A percentile compares a stretch with the other conserved stretches of the same genome.
phyloP scores from a whole-genome alignment of 768 basidiomycete genomes.

The Suillus subluteus region DNA sequence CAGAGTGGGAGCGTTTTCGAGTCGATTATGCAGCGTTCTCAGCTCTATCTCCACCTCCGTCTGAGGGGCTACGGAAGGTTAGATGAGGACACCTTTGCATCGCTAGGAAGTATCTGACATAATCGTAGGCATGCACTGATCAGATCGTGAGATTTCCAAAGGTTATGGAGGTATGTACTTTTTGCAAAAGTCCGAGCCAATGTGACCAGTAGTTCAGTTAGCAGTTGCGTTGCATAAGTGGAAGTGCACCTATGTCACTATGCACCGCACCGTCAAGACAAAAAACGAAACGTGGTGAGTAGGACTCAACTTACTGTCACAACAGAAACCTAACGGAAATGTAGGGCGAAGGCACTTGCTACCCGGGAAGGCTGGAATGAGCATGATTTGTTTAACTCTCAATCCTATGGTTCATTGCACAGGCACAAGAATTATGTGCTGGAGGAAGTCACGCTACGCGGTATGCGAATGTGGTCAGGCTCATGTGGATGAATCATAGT shows the following conservation, averaged over 20 bases:
- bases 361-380: constrained; percentile 45
- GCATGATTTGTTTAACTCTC: constrained; percentile 44
- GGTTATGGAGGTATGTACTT: constrained; percentile 16
- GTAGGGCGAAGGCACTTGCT: constrained; percentile 42
- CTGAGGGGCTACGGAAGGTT: background rate
- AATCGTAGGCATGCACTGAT: constrained; percentile 11
- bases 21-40: constrained; percentile 11
- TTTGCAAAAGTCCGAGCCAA: background rate
- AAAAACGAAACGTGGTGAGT: constrained; percentile 24
- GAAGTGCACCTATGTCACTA: constrained; percentile 26
- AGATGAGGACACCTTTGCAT: background rate
- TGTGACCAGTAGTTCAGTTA: constrained; percentile 19
- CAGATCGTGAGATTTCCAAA: constrained; percentile 13
- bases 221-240: constrained; percentile 30
- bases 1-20: constrained; percentile 19
- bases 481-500: background rate
- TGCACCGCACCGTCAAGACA: constrained; percentile 9
- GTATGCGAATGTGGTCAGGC: constrained; percentile 31
- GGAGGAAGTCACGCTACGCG: constrained; percentile 41
- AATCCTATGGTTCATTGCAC: constrained; percentile 43
- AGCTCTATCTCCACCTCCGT: background rate
- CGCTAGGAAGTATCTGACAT: background rate
- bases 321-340: constrained; percentile 19
- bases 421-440: constrained; percentile 40
- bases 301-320: constrained; percentile 13